Base-by-base conservation (phyloP, 148 eudicot species). In the Amaranthus hypochondriacus region DNA sequence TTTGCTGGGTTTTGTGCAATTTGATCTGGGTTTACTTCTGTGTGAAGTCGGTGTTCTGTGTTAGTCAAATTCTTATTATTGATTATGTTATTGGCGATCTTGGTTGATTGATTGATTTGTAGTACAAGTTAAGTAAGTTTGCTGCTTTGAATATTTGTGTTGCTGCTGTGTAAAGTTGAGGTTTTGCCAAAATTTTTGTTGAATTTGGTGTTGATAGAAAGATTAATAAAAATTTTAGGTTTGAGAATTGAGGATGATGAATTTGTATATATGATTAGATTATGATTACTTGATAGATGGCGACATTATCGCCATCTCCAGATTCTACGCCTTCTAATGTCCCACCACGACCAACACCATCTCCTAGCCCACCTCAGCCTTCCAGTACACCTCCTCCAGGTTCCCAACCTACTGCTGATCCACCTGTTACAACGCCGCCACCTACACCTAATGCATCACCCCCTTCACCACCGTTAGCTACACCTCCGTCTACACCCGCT, bases 341-440 rank as follows among this genome's bases (percentile, higher is more conserved):
- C 47, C 73, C 90, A 50, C 85, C 88, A 18, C 9, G 84, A 1
- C 76, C 83, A 39, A 57, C 71, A 70, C 73, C 48, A 43, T 55
- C 83, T 53, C 6, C 72, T 56, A 58, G 66, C 12, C 73, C 81
- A 14, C 39, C 39, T 28, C 39, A 28, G 39, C 39, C 39, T 28
- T 28, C 39, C 39, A 2, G 39, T 28, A 28, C 39, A 28, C 39
- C 39, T 28, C 83, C 83, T 9, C 80, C 79, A 7, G n/a, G 39
- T 79, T 62, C 49, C 42, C 80, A 77, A 63, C 82, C 88, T 57
- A 68, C 62, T 52, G 79, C 80, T 14, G 73, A 10, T 52, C 66
- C 88, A 18, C 80, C 85, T 39, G 78, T 69, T 15, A 53, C 75
- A 75, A 1, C 86, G 14, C 85, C 84, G 13, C 83, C 86, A 42